These are phyloP conservation scores for Puccinia brachypodii DNA, from an alignment of 1,284 basidiomycete species.

Conservation along the genomic window DNA sequence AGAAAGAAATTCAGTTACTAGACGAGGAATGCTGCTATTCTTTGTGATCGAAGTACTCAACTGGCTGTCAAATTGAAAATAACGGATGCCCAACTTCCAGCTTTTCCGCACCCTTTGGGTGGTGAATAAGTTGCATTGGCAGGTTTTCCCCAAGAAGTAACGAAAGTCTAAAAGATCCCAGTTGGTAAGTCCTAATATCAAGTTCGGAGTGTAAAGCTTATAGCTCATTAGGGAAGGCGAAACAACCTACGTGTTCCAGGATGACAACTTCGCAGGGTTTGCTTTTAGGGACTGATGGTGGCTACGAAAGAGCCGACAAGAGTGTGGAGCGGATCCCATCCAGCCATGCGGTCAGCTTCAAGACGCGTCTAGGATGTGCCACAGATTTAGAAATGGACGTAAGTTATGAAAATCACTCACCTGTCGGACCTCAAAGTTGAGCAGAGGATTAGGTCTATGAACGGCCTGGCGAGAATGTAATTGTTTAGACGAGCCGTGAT, in stretches of 20 bases:
- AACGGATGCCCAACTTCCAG: constrained; percentile 45
- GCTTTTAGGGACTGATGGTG: constrained; percentile 28
- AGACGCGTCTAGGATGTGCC: background rate
- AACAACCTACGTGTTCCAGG: constrained; percentile 19
- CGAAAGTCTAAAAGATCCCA: constrained; percentile 24
- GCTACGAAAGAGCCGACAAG: background rate
- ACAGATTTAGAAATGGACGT: background rate
- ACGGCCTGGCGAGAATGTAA: constrained; percentile 15
- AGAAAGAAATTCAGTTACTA: no score
- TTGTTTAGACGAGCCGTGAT: background rate
- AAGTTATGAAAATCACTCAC: background rate
- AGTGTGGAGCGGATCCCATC: background rate
- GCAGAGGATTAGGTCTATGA: constrained; percentile 4
- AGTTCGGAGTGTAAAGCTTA: background rate
- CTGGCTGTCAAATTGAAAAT: constrained; percentile 34
- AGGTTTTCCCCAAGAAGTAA: constrained; percentile 25
- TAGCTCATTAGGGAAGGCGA: background rate
- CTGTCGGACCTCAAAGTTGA: constrained; percentile 41
- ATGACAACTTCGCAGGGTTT: constrained; percentile 17
- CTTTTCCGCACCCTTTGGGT: constrained; percentile 14
- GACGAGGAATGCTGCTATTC: no score
- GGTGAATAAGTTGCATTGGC: constrained; percentile 11
- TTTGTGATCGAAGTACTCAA: background rate
- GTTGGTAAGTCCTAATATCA: background rate
- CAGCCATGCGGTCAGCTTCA: background rate